A percentile compares a stretch with the other conserved stretches of the same genome.
phyloP scores from a whole-genome alignment of 129 eudicot genomes.

The Tagetes erecta region DNA sequence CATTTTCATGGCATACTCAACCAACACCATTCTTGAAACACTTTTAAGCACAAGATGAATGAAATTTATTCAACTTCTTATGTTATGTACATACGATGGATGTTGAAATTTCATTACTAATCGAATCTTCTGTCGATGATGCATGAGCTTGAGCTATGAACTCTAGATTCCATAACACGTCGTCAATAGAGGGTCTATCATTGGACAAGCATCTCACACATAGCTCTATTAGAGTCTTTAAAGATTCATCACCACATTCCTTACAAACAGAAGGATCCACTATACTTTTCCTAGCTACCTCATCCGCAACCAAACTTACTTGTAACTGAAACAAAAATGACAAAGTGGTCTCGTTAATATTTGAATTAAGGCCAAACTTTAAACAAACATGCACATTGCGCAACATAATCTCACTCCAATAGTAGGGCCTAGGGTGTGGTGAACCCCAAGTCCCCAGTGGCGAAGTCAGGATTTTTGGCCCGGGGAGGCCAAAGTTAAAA shows the following conservation, averaged over 20 bases:
- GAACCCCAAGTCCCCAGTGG: too few species aligned
- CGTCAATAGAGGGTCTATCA: constrained; percentile 62
- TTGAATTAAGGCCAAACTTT: neutral
- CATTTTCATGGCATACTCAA: neutral
- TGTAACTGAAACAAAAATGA: constrained; percentile 38
- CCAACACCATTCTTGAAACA: neutral
- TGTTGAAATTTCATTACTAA: constrained; percentile 4
- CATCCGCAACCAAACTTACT: constrained; percentile 53
- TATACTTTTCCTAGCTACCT: constrained; percentile 48
- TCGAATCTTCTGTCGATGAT: constrained; percentile 25
- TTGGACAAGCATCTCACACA: constrained; percentile 49
- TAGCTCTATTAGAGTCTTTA: constrained; percentile 57
- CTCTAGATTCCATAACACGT: constrained; percentile 71
- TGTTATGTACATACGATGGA: neutral
- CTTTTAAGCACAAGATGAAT: neutral
- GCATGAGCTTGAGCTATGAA: constrained; percentile 62
- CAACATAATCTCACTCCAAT: too few species aligned
- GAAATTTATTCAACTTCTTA: neutral
- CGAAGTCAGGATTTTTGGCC: too few species aligned
- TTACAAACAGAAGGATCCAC: constrained; percentile 49
- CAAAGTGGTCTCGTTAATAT: neutral
- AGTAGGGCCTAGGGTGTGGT: too few species aligned
- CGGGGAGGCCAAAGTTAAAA: too few species aligned
- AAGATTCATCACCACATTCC: constrained; percentile 55
- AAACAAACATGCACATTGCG: too few species aligned